Percentiles rank a stretch among this genome's conserved stretches.
Conservation (phyloP, 805 yeast species). For the Nakazawaea ishiwadae region DNA sequence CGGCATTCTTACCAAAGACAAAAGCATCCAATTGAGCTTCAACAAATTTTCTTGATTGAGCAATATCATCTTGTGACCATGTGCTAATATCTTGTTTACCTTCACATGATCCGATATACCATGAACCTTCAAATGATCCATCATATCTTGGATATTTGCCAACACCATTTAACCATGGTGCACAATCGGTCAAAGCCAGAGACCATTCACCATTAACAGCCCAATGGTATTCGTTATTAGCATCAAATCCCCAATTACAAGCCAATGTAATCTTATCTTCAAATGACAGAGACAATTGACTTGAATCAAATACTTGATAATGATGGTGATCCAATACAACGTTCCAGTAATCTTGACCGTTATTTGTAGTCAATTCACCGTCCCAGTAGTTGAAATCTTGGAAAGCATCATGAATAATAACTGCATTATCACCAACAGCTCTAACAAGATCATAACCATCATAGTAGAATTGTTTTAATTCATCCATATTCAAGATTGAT, state of each 20-base stretch:
- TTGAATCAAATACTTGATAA: slow-evolving; percentile 80
- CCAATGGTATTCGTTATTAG: slow-evolving; percentile 36
- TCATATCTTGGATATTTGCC: slow-evolving; percentile 64
- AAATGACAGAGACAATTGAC: slow-evolving; percentile 49
- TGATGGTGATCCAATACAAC: slow-evolving; percentile 86
- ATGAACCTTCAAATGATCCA: slow-evolving; percentile 38
- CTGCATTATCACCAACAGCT: slow-evolving; percentile 31
- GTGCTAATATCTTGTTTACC: slow-evolving; percentile 29
- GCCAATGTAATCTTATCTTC: slow-evolving; percentile 58
- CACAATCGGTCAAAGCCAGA: slow-evolving; percentile 68
- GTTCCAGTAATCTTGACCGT: slow-evolving; percentile 45
- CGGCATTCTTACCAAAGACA: slow-evolving; percentile 33
- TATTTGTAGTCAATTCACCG: slow-evolving; percentile 28
- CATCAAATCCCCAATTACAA: slow-evolving; percentile 41
- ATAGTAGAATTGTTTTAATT: slow-evolving; percentile 33
- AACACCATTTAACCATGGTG: slow-evolving; percentile 65
- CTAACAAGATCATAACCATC: slow-evolving; percentile 42
- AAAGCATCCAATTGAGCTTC: slow-evolving; percentile 54
- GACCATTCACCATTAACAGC: slow-evolving; percentile 69
- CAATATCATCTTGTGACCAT: slow-evolving; percentile 39
- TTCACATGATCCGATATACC: slow-evolving; percentile 41
- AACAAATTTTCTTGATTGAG: slow-evolving; percentile 45
- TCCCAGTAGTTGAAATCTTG: slow-evolving; percentile 53
- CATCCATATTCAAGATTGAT: slow-evolving; percentile 39
- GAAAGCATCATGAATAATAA: slow-evolving; percentile 68